phyloP scores from a whole-genome alignment of 257 asterid genomes.

The Jaltomata sinuosa region DNA sequence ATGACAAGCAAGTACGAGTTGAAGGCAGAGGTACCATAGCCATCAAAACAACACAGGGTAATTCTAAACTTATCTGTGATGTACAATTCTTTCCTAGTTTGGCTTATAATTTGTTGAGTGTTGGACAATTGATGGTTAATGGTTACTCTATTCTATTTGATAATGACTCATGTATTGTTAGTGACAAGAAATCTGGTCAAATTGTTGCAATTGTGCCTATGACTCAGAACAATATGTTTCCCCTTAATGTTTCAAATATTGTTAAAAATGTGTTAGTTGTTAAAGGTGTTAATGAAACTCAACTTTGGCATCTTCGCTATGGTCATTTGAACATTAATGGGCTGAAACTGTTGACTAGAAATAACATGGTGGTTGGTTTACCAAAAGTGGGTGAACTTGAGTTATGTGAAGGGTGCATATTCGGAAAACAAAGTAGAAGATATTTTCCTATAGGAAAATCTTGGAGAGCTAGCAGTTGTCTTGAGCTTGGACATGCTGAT shows the following conservation, averaged over 20 bases:
- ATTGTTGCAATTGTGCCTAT: not conserved
- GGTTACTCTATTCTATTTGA: not conserved
- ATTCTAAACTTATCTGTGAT: not conserved
- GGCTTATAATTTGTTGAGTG: constrained; percentile 3
- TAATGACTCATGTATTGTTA: not conserved
- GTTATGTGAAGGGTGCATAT: not conserved
- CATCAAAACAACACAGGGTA: not conserved
- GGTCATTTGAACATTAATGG: not conserved
- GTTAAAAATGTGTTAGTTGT: not conserved
- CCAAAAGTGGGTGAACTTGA: not conserved
- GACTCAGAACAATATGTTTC: not conserved
- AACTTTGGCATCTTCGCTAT: not conserved
- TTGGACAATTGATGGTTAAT: constrained; percentile 9
- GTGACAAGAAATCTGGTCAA: not conserved
- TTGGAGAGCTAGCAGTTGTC: not conserved
- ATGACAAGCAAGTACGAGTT: not conserved
- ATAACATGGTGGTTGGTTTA: not conserved
- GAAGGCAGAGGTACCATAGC: not conserved
- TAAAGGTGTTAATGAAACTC: not conserved
- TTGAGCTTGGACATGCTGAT: not conserved
- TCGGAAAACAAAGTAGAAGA: not conserved
- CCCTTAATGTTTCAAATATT: not conserved
- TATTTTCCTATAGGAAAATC: not conserved
- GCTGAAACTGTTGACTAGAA: not conserved
- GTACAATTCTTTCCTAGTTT: not conserved